These are phyloP conservation scores for Corynespora cassiicola DNA, from an alignment of 2,329 filamentous ascomycete genomes.

Conservation along the genomic window DNA sequence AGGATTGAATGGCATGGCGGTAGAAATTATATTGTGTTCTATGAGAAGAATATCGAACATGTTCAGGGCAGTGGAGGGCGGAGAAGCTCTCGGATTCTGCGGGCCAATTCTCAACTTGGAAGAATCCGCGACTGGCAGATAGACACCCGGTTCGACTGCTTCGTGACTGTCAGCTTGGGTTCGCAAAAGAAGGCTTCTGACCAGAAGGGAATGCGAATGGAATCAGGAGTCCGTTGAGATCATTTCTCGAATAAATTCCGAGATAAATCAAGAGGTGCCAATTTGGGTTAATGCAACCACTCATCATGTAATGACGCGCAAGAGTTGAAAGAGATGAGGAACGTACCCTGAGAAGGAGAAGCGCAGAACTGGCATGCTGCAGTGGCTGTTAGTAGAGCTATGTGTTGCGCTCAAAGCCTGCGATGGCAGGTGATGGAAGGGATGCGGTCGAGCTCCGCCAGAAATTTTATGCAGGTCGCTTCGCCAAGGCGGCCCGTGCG, in stretches of 20 bases:
- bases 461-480: conserved; percentile 13
- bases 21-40: no score
- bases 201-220: conserved; percentile 3
- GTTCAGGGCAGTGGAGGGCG: no score
- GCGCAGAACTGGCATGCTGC: conserved; percentile 1
- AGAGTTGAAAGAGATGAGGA: no score
- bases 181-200: conserved; percentile 3
- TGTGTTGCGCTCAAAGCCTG: neutral
- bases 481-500: conserved; percentile 21
- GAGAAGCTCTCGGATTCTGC: no score
- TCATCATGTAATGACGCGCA: no score
- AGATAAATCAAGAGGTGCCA: conserved; percentile 84
- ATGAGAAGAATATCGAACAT: no score
- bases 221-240: conserved; percentile 48
- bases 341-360: conserved; percentile 42
- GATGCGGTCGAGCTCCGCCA: conserved; percentile 5
- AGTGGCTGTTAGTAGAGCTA: neutral
- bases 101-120: no score
- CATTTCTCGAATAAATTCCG: conserved; percentile 54
- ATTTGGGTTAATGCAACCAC: conserved; percentile 65
- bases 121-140: no score
- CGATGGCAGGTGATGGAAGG: neutral
- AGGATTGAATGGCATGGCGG: no score
- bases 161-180: conserved; percentile 18
- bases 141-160: no score